Evolutionary conservation across 441 rosid species (phyloP).

Genomic region (Populus hybrid): DNA sequence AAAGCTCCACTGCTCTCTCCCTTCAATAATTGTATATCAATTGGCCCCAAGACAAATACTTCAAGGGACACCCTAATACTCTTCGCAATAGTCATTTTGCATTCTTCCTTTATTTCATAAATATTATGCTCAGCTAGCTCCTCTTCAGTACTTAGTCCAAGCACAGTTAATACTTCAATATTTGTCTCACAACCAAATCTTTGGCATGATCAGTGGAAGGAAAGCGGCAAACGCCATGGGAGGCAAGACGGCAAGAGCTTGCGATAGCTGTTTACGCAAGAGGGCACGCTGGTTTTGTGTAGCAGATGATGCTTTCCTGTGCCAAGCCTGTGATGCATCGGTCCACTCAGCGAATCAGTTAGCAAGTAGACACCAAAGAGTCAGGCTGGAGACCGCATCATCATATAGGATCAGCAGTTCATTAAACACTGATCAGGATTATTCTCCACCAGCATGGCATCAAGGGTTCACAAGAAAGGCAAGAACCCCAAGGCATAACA

Average conservation of each 20-base stretch:
- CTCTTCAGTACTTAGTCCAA: background rate
- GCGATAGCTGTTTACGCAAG: slow-evolving; percentile 56
- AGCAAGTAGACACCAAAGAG: slow-evolving; percentile 67
- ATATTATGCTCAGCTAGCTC: background rate
- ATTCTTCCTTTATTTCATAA: background rate
- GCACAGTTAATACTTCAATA: background rate
- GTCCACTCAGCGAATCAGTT: slow-evolving; percentile 79
- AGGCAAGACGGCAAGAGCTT: slow-evolving; percentile 56
- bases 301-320: slow-evolving; percentile 77
- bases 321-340: slow-evolving; percentile 66
- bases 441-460: slow-evolving; percentile 54
- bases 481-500: slow-evolving; percentile 55
- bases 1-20: slow-evolving; percentile 14
- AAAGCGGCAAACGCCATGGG: slow-evolving; percentile 41
- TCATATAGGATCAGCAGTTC: background rate
- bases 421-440: background rate
- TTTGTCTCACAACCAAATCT: background rate
- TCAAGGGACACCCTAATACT: slow-evolving; percentile 8
- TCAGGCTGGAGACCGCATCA: slow-evolving; percentile 45
- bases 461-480: slow-evolving; percentile 65
- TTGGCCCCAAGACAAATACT: slow-evolving; percentile 19
- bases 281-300: slow-evolving; percentile 76
- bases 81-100: slow-evolving; percentile 18
- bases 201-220: slow-evolving; percentile 31
- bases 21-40: slow-evolving; percentile 18